These are phyloP conservation scores for Starmerella riodocensis DNA, from an alignment of 805 yeast genomes.

Conservation along the genomic window DNA sequence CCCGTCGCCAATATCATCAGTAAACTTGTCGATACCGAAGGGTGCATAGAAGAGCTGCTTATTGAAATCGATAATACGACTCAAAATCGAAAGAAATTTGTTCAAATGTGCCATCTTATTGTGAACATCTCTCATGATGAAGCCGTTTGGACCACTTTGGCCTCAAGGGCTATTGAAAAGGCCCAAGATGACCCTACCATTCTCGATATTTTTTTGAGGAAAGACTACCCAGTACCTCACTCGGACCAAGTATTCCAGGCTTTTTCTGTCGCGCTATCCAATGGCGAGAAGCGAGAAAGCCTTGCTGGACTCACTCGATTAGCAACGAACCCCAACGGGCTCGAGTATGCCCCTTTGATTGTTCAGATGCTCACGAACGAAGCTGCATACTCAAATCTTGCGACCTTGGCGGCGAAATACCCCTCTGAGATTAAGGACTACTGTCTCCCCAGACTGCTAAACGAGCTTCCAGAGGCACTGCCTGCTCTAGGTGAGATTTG, in stretches of 20 bases:
- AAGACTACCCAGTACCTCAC: constrained; percentile 30
- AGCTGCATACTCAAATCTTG: constrained; percentile 44
- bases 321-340: constrained; percentile 24
- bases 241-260: constrained; percentile 59
- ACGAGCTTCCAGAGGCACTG: constrained; percentile 38
- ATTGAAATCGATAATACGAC: constrained; percentile 24
- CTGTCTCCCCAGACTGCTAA: constrained; percentile 40
- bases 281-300: constrained; percentile 57
- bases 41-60: constrained; percentile 29
- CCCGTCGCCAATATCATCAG: constrained; percentile 20
- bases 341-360: constrained; percentile 15
- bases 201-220: constrained; percentile 6
- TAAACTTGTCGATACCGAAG: constrained; percentile 17
- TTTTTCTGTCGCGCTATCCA: constrained; percentile 48
- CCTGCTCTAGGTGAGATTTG: constrained; percentile 27
- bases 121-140: constrained; percentile 7
- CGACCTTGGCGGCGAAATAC: constrained; percentile 32
- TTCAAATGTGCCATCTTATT: constrained; percentile 23
- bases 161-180: constrained; percentile 35
- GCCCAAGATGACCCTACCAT: constrained; percentile 1
- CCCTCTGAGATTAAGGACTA: constrained; percentile 36
- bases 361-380: constrained; percentile 23
- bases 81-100: constrained; percentile 38
- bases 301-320: constrained; percentile 51
- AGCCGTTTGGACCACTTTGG: constrained; percentile 23